Conservation (phyloP, 768 basidiomycete genomes). For the Glaciozyma antarctica region DNA sequence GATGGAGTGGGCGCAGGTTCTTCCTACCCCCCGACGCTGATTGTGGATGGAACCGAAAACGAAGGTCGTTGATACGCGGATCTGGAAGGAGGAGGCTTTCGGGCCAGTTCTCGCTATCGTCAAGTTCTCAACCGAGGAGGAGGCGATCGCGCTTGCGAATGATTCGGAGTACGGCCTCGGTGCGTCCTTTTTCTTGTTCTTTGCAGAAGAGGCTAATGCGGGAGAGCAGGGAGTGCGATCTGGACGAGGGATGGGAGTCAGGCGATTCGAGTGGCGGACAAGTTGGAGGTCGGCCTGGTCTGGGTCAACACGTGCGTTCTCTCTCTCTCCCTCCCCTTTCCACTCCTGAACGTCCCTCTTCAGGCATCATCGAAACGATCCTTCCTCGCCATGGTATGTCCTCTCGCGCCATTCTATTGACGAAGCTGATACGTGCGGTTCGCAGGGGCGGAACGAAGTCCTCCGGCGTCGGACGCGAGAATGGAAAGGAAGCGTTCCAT, state of each 20-base stretch:
- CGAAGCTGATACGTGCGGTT: not conserved
- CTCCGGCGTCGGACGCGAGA: constrained; percentile 78
- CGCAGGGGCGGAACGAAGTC: constrained; percentile 39
- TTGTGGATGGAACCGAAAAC: constrained; percentile 47
- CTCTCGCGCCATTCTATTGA: not conserved
- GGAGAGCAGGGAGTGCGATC: constrained; percentile 54
- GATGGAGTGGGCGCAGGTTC: constrained; percentile 30
- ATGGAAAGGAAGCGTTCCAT: constrained; percentile 45
- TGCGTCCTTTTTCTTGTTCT: constrained; percentile 39
- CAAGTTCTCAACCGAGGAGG: constrained; percentile 72
- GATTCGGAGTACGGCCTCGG: constrained; percentile 83
- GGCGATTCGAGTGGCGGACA: constrained; percentile 62
- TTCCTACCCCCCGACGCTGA: constrained; percentile 76
- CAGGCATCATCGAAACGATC: constrained; percentile 80
- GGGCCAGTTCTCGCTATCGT: constrained; percentile 79
- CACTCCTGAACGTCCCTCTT: constrained; percentile 44
- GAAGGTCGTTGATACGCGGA: not conserved
- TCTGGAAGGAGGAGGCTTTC: constrained; percentile 56
- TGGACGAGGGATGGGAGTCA: constrained; percentile 68
- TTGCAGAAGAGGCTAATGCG: not conserved
- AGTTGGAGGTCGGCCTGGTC: not conserved
- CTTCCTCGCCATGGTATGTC: constrained; percentile 74
- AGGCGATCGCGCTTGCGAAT: constrained; percentile 74
- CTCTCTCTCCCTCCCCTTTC: no score
- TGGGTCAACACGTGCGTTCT: not conserved